Percentiles rank a stretch among this genome's conserved stretches.
These are phyloP conservation scores for Beauveria brongniartii DNA, from an alignment of 2,329 filamentous ascomycete genomes.

Conservation along the genomic window DNA sequence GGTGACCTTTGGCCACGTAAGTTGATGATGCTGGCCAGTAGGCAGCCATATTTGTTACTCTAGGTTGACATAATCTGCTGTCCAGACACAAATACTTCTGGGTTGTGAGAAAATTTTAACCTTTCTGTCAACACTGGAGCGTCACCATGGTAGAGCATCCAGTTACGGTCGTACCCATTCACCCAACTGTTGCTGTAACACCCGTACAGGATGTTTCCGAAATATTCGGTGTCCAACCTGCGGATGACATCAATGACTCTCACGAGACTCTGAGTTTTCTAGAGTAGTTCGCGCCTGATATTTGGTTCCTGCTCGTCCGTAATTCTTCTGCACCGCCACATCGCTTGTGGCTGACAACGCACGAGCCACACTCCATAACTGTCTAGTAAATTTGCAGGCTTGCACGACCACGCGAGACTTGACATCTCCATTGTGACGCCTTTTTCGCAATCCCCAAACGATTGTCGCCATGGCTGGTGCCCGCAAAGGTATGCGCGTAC, in stretches of 20 bases:
- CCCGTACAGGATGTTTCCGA: too few relatives aligned
- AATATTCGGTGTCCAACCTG: too few relatives aligned
- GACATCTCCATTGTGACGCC: background rate
- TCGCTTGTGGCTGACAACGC: background rate
- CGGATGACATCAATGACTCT: too few relatives aligned
- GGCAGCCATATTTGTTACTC: background rate
- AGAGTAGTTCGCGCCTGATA: background rate
- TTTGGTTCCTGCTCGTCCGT: background rate
- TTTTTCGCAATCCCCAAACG: background rate
- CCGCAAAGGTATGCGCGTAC: slow-evolving; percentile 32
- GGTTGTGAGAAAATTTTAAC: background rate
- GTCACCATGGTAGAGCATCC: too few relatives aligned
- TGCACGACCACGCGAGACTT: background rate
- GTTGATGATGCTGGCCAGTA: slow-evolving; percentile 2
- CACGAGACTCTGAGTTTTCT: too few relatives aligned
- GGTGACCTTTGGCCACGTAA: slow-evolving; percentile 1
- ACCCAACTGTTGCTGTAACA: too few relatives aligned
- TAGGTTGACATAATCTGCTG: background rate
- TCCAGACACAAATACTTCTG: background rate
- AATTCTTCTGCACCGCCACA: slow-evolving; percentile 6
- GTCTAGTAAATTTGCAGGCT: slow-evolving; percentile 6
- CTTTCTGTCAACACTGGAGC: too few relatives aligned
- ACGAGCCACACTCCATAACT: slow-evolving; percentile 7
- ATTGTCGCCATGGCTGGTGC: slow-evolving; percentile 31
- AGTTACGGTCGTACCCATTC: too few relatives aligned